A percentile compares a stretch with the other conserved stretches of the same genome.
These are phyloP conservation scores for Saccharomyces hybrid DNA, from an alignment of 1,139 yeast species.

Conservation along the genomic window DNA sequence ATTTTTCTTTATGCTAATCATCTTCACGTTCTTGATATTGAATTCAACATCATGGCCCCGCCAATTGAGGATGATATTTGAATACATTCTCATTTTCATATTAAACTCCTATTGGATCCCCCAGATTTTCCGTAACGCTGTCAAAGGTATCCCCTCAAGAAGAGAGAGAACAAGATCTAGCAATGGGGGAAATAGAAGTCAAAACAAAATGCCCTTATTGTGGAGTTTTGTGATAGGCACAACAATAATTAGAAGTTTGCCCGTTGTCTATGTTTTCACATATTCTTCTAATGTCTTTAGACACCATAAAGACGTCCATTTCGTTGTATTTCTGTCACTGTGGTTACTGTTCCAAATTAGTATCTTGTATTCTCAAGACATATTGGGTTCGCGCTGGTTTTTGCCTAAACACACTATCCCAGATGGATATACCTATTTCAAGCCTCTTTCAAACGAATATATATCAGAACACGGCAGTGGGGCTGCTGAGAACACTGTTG, in stretches of 20 bases:
- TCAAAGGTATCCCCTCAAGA: conserved; percentile 33
- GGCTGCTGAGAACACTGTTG: conserved; percentile 33
- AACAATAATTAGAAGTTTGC: conserved; percentile 53
- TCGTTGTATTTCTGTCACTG: conserved; percentile 39
- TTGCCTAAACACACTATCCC: conserved; percentile 68
- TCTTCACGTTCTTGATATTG: conserved; percentile 50
- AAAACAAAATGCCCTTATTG: conserved; percentile 24
- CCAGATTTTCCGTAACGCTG: conserved; percentile 71
- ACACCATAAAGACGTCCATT: conserved; percentile 48
- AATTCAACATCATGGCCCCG: conserved; percentile 62
- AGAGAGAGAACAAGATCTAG: conserved; percentile 17
- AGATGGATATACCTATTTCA: conserved; percentile 62
- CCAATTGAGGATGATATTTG: conserved; percentile 47
- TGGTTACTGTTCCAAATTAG: conserved; percentile 56
- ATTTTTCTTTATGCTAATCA: conserved; percentile 53
- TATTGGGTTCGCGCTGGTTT: conserved; percentile 77
- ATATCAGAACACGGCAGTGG: conserved; percentile 27
- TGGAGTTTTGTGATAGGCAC: conserved; percentile 58
- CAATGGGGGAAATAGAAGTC: conserved; percentile 14
- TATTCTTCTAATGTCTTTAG: conserved; percentile 44
- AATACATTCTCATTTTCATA: conserved; percentile 44
- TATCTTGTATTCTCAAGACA: conserved; percentile 52
- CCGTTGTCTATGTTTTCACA: conserved; percentile 51
- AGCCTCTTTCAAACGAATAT: conserved; percentile 19
- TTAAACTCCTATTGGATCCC: conserved; percentile 85